Evolutionary conservation across 768 basidiomycete genomes (phyloP).

Genomic region (Amanita phalloides): DNA sequence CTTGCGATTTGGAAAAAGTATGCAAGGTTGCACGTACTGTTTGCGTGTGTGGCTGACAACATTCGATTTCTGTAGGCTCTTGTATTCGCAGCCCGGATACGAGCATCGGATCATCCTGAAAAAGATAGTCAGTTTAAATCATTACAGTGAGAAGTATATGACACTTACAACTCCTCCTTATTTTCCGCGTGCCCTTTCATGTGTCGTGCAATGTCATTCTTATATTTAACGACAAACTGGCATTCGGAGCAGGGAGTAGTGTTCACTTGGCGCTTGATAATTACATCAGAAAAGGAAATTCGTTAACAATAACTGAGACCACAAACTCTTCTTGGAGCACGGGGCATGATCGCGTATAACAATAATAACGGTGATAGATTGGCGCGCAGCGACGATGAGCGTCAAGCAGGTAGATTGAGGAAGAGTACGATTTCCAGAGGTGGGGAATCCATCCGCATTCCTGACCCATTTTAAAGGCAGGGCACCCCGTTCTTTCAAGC

Average conservation of each 20-base stretch:
- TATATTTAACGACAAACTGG: neutral
- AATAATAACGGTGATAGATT: neutral
- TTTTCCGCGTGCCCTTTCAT: neutral
- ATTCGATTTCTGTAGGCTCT: conserved; percentile 1
- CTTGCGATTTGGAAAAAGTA: neutral
- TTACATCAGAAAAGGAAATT: conserved; percentile 1
- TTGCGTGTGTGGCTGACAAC: neutral
- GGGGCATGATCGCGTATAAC: conserved; percentile 1
- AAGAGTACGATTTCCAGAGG: neutral
- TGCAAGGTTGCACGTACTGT: neutral
- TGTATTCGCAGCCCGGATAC: neutral
- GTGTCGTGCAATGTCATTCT: neutral
- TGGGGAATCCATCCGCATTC: neutral
- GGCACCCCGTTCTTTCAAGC: neutral
- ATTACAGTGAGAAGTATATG: neutral
- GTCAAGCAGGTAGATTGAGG: neutral
- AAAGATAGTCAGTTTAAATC: neutral
- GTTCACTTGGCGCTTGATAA: neutral
- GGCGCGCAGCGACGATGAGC: neutral
- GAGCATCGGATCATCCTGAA: neutral
- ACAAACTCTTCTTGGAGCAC: neutral
- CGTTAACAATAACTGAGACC: neutral
- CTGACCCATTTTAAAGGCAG: neutral
- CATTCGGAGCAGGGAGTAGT: neutral
- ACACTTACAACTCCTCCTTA: neutral